Base-by-base conservation (phyloP, 805 yeast species). In the Sungouiella blattae region DNA sequence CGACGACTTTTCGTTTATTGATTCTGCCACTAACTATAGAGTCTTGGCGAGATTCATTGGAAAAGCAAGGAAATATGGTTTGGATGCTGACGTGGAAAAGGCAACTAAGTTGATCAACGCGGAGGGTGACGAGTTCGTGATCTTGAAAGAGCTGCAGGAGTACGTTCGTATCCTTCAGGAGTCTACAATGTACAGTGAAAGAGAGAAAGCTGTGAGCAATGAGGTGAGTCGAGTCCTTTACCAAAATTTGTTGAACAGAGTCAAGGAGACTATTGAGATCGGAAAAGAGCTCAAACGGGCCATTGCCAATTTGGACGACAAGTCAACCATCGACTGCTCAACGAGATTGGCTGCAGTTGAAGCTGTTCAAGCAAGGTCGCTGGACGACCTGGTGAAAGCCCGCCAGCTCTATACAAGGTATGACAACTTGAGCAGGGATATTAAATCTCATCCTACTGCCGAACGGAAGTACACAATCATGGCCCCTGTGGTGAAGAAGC, bases 31-130 rank as follows among this genome's bases (percentile, higher is more conserved):
- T 4, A 50, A 47, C 29, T 67, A 65, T 42, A 56, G 62, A 26
- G 60, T 67, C 4, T 61, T 56, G 36, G 69, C 70, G 9, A 56
- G 71, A 43, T 57, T 67, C 22, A 60, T 67, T 22, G 72, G 71
- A 5, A 61, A 53, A 21, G 67, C 71, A 0, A 52, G 60, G 17
- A 66, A 62, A 25, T 64, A 63, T 43, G 46, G 56, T 17, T 61
- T 49, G 11, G 45, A 44, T 4, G 43, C 37, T 7, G 41, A 40
- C 60, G 58, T 57, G 12, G 43, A 55, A 26, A 57, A 55, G 38
- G 65, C 62, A 35, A 65, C 69, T 4, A 53, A 49, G 27, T 48
- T 64, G 40, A 55, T 60, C n/a, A 57, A 55, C 37, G 33, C 49
- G 14, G 49, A 36, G 20, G 69, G 69, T 43, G 69, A 66, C 37